Base-by-base conservation (phyloP, 345 rosid genomes). In the Linum trigynum region DNA sequence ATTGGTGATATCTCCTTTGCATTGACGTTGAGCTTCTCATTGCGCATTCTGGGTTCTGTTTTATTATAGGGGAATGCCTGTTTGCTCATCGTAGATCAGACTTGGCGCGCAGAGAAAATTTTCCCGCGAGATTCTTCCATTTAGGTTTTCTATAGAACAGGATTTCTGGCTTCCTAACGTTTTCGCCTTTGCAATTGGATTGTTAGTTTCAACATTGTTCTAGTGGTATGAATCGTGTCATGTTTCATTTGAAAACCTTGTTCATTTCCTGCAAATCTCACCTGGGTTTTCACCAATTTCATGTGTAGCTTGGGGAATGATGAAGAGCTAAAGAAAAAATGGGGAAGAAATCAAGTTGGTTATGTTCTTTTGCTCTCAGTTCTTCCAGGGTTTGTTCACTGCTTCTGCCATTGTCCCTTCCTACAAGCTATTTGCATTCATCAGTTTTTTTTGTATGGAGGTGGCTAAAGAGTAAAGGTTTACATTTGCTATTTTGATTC, bases 291-390 rank as follows among this genome's bases (percentile, higher is more conserved):
- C 10, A 11, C 50, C 6, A 11, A 5, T 43, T 43, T 11, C 50
- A 48, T 48, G 14, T 48, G 3, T 48, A 10, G 53, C 11, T 7
- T 9, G 14, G 14, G 15, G 11, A 23, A 48, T 48, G 53, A 9
- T 48, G 14, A 48, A 4, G 12, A 67, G 65, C 61, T 72, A 48
- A 41, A 41, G 45, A 41, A 41, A 8, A 48, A 58, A 92, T 92
- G 98, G 97, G 95, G 69, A 87, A 84, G 74, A 75, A 68, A 69
- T 81, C 79, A 62, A 70, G 69, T 67, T 92, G 98, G 98, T 92
- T 92, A 63, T 76, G 83, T 57, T 86, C 81, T 57, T 77, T 92
- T 69, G 88, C 77, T 57, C 77, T 92, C 38, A 82, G 74, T 32
- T 48, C 53, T 48, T 67, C 88, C 36, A 84, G 80, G 75, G 96